phyloP scores from a whole-genome alignment of 352 stramenopile genomes.

The Phytopythium aichiense region DNA sequence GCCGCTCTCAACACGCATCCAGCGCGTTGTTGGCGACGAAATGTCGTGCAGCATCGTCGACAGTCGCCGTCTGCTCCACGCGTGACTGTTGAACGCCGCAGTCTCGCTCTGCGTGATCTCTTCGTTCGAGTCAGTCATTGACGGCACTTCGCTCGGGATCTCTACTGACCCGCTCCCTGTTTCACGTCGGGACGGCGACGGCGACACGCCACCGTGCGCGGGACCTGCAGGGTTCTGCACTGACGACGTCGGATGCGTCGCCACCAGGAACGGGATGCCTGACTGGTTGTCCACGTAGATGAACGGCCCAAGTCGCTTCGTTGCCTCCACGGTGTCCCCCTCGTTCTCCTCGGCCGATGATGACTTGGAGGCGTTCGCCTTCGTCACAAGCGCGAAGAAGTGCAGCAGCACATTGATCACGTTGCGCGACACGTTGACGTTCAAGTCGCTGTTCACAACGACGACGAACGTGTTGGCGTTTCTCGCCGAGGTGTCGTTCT shows the following conservation, averaged over 20 bases:
- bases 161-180: conserved; percentile 37
- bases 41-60: conserved; percentile 75
- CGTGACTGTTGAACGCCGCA: conserved; percentile 42
- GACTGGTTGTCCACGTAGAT: conserved; percentile 88
- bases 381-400: conserved; percentile 73
- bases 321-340: conserved; percentile 19
- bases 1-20: conserved; percentile 61
- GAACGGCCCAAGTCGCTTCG: conserved; percentile 61
- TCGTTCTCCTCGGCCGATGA: conserved; percentile 18
- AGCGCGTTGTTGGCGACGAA: conserved; percentile 62
- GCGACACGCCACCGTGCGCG: conserved; percentile 4
- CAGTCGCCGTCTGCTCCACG: conserved; percentile 61
- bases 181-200: conserved; percentile 6
- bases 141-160: conserved; percentile 47
- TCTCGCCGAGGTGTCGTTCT: conserved; percentile 48
- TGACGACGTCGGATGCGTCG: conserved; percentile 35
- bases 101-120: conserved; percentile 41
- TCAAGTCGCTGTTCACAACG: conserved; percentile 77
- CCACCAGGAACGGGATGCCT: conserved; percentile 77
- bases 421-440: conserved; percentile 79
- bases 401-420: conserved; percentile 81
- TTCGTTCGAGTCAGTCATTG: conserved; percentile 26
- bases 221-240: not conserved
- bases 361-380: conserved; percentile 32
- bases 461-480: conserved; percentile 66